Evolutionary conservation across 73 alveolate species (phyloP).

Genomic region (Tetrahymena borealis): DNA sequence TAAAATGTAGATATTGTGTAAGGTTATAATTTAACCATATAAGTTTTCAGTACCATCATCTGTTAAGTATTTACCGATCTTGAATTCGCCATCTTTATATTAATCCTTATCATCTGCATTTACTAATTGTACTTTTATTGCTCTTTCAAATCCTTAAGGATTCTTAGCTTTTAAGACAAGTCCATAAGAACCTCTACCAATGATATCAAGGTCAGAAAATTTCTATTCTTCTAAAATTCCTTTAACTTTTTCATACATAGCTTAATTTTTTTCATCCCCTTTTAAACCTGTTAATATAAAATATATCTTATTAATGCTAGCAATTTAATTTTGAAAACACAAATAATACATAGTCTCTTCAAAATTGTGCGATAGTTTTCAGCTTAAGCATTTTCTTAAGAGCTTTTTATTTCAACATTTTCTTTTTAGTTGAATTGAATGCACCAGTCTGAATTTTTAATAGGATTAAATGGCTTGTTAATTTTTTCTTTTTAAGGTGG

Average conservation of each 20-base stretch:
- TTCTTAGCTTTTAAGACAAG: neutral
- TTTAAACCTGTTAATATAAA: neutral
- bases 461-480: neutral
- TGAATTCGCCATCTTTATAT: neutral
- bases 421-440: neutral
- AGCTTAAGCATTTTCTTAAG: neutral
- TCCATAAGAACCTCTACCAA: neutral
- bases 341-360: neutral
- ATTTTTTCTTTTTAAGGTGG: neutral
- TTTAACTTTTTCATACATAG: neutral
- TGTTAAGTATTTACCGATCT: neutral
- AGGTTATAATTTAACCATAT: neutral
- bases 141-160: neutral
- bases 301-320: neutral
- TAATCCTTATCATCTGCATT: neutral
- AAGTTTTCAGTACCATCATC: neutral
- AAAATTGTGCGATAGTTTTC: neutral
- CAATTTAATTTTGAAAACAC: neutral
- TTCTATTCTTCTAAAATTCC: neutral
- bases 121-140: neutral
- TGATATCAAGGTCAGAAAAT: neutral
- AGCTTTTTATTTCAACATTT: neutral
- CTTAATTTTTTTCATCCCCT: neutral
- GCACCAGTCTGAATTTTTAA: neutral
- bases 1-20: neutral